Percentiles rank a stretch among this genome's conserved stretches.
These are phyloP conservation scores for Apiotrichum porosum DNA, from an alignment of 1,284 basidiomycete genomes.

Conservation along the genomic window DNA sequence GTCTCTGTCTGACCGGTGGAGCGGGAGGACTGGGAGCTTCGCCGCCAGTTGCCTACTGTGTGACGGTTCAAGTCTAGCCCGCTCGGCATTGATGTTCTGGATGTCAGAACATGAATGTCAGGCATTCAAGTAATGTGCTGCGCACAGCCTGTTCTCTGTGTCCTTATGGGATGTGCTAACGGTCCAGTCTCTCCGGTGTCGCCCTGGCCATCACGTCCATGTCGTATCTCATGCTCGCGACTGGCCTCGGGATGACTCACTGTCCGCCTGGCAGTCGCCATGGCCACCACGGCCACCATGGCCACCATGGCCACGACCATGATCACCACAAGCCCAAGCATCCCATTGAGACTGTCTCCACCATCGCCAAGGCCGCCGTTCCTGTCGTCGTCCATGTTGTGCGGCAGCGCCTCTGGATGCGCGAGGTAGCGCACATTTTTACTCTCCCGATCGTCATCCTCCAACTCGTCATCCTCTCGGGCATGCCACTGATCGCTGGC, in stretches of 20 bases:
- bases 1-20: slow-evolving; percentile 27
- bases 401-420: slow-evolving; percentile 30
- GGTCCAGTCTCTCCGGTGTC: slow-evolving; percentile 32
- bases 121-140: no score
- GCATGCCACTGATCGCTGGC: slow-evolving; percentile 26
- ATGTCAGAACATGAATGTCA: no score
- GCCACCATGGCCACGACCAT: not conserved
- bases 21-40: no score
- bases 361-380: not conserved
- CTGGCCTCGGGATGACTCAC: slow-evolving; percentile 27
- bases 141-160: no score
- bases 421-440: slow-evolving; percentile 23
- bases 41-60: no score
- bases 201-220: slow-evolving; percentile 38
- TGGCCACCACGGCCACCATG: not conserved
- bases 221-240: slow-evolving; percentile 40
- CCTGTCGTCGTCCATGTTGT: not conserved
- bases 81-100: no score
- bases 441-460: slow-evolving; percentile 37
- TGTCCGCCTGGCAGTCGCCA: not conserved
- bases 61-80: no score
- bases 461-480: slow-evolving; percentile 33
- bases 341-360: not conserved
- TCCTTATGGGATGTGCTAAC: no score
- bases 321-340: no score